Evolutionary conservation across 2,329 filamentous ascomycete genomes (phyloP).

Genomic region (Tetracladium maxilliforme): DNA sequence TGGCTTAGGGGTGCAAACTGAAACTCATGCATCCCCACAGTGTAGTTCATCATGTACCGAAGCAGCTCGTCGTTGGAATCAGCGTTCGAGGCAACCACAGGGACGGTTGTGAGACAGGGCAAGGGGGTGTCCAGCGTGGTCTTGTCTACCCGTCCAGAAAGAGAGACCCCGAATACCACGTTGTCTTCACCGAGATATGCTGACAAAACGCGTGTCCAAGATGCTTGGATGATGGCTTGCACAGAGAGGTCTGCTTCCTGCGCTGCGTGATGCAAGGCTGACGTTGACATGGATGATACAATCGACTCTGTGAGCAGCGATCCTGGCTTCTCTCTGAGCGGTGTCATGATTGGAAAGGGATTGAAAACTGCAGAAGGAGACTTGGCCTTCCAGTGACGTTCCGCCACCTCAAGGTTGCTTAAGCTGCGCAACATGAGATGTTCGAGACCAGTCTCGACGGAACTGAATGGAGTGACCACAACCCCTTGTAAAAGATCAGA

Average conservation of each 20-base stretch:
- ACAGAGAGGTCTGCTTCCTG: constrained; percentile 49
- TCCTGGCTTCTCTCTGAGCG: too few species aligned
- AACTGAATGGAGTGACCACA: too few species aligned
- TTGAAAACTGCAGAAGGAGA: too few species aligned
- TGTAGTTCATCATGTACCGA: constrained; percentile 47
- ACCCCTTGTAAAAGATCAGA: too few species aligned
- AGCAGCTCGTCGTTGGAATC: constrained; percentile 42
- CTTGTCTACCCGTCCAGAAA: constrained; percentile 54
- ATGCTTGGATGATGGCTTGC: constrained; percentile 60
- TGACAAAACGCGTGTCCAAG: constrained; percentile 63
- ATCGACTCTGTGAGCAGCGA: too few species aligned
- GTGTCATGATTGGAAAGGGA: too few species aligned
- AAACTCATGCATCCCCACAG: constrained; percentile 47
- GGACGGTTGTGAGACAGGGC: constrained; percentile 72
- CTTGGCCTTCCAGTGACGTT: too few species aligned
- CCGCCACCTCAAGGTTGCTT: too few species aligned
- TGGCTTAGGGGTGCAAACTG: constrained; percentile 58
- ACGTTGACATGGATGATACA: too few species aligned
- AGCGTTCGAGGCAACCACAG: constrained; percentile 44
- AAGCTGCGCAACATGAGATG: too few species aligned
- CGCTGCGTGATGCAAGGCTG: too few species aligned
- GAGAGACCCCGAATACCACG: constrained; percentile 66
- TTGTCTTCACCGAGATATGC: constrained; percentile 62
- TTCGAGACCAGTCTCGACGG: too few species aligned
- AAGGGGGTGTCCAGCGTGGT: constrained; percentile 48